Conservation (phyloP, 2,329 filamentous ascomycete species). For the Lachnellula subtilissima region DNA sequence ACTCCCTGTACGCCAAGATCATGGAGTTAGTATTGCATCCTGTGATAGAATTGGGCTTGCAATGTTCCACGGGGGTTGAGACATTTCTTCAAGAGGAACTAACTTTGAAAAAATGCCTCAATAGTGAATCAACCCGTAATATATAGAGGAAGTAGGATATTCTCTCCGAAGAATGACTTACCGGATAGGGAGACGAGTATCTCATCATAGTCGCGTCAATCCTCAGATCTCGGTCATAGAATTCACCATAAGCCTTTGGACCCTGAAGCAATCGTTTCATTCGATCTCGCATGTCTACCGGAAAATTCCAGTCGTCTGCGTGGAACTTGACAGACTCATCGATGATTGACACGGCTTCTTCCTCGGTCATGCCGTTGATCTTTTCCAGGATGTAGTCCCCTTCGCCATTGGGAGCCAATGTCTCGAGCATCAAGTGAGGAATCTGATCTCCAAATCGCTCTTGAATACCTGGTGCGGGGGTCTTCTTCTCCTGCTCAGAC, state of each 20-base stretch:
- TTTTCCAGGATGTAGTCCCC: constrained; percentile 38
- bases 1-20: constrained; percentile 27
- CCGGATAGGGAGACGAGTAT: constrained; percentile 39
- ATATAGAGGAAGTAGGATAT: too few relatives aligned
- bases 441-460: constrained; percentile 35
- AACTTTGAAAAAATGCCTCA: too few relatives aligned
- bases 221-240: constrained; percentile 38
- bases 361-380: constrained; percentile 40
- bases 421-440: constrained; percentile 36
- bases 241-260: constrained; percentile 37
- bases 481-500: constrained; percentile 30
- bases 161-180: too few relatives aligned
- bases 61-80: too few relatives aligned
- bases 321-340: constrained; percentile 37
- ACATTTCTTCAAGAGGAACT: too few relatives aligned
- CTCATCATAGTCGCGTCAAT: constrained; percentile 35
- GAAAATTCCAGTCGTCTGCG: constrained; percentile 42
- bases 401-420: constrained; percentile 40
- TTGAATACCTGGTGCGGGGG: background rate
- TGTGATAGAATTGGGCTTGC: too few relatives aligned
- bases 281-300: constrained; percentile 38
- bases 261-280: constrained; percentile 37
- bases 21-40: too few relatives aligned
- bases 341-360: constrained; percentile 39
- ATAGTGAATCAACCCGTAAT: too few relatives aligned